These are phyloP conservation scores for Endoconidiophora laricicola DNA, from an alignment of 2,329 filamentous ascomycete genomes.

Conservation along the genomic window DNA sequence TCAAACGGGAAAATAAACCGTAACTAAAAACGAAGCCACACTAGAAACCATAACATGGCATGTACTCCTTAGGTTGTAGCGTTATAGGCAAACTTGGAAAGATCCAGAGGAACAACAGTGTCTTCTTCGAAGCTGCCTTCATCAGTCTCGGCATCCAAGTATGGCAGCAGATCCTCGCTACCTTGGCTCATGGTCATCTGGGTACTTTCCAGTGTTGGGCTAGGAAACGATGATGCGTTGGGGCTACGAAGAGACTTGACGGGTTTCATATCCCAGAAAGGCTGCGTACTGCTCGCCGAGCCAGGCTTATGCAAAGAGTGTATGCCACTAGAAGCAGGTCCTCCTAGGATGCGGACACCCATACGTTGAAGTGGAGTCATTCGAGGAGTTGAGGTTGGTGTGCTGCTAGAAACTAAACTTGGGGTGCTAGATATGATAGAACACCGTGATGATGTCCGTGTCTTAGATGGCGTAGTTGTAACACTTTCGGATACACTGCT, in stretches of 20 bases:
- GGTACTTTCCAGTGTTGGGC: not conserved
- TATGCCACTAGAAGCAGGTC: not conserved
- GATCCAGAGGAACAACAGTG: not conserved
- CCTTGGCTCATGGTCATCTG: conserved; percentile 19
- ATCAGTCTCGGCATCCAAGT: conserved; percentile 31
- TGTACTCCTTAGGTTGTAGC: not conserved
- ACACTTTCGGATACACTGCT: not conserved
- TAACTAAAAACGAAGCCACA: no score
- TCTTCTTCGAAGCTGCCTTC: conserved; percentile 17
- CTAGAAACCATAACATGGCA: not conserved
- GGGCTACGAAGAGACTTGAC: not conserved
- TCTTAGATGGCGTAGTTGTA: conserved; percentile 10
- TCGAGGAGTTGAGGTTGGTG: conserved; percentile 22
- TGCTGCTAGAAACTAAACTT: conserved; percentile 14
- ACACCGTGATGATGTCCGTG: conserved; percentile 19
- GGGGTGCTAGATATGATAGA: conserved; percentile 17
- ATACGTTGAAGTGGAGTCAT: conserved; percentile 39
- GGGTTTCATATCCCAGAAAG: conserved; percentile 7
- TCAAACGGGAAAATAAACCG: no score
- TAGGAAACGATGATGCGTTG: not conserved
- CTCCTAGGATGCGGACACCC: conserved; percentile 27
- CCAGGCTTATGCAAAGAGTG: not conserved
- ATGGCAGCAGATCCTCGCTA: conserved; percentile 40
- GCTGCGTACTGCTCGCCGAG: conserved; percentile 7
- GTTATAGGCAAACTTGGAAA: conserved; percentile 8